Percentiles rank a stretch among this genome's conserved stretches.
These are phyloP conservation scores for Ceratocystiopsis brevicomis DNA, from an alignment of 2,329 filamentous ascomycete species.

Conservation along the genomic window DNA sequence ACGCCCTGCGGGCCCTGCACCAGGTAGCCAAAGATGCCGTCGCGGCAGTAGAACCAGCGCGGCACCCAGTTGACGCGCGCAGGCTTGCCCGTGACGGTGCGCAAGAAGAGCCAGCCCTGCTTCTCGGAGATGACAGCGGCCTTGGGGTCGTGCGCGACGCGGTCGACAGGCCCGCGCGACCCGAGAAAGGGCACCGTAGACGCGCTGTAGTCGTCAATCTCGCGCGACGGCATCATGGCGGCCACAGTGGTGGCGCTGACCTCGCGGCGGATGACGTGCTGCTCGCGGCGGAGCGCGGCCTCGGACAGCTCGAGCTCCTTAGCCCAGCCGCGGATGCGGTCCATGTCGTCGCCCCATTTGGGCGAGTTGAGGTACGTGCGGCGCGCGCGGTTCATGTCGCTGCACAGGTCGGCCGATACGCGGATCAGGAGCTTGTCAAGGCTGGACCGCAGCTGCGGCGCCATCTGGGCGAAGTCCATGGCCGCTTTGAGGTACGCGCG, in stretches of 20 bases:
- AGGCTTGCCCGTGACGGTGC: slow-evolving; percentile 69
- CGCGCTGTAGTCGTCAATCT: slow-evolving; percentile 79
- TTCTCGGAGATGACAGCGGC: slow-evolving; percentile 48
- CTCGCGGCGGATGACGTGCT: slow-evolving; percentile 59
- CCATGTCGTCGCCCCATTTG: slow-evolving; percentile 63
- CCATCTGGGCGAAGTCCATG: slow-evolving; percentile 80
- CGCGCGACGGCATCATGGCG: slow-evolving; percentile 61
- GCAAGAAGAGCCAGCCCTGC: slow-evolving; percentile 83
- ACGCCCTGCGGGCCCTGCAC: slow-evolving; percentile 72
- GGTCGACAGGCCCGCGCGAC: slow-evolving; percentile 42
- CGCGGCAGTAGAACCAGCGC: slow-evolving; percentile 88
- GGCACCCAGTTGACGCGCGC: slow-evolving; percentile 77
- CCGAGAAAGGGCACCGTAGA: slow-evolving; percentile 81
- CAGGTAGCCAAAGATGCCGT: slow-evolving; percentile 91
- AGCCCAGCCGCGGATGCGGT: slow-evolving; percentile 80
- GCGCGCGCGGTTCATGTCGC: slow-evolving; percentile 57
- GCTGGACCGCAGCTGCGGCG: slow-evolving; percentile 65
- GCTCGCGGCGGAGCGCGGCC: slow-evolving; percentile 60
- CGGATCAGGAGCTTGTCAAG: slow-evolving; percentile 75
- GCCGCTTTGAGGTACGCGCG: slow-evolving; percentile 81
- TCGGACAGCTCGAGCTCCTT: slow-evolving; percentile 90
- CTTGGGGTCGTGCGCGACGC: slow-evolving; percentile 30
- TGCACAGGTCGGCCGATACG: slow-evolving; percentile 73
- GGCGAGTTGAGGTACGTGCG: slow-evolving; percentile 46
- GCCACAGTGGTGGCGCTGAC: slow-evolving; percentile 61